These are phyloP conservation scores for Hirschfeldia incana DNA, from an alignment of 345 rosid species.

Conservation along the genomic window DNA sequence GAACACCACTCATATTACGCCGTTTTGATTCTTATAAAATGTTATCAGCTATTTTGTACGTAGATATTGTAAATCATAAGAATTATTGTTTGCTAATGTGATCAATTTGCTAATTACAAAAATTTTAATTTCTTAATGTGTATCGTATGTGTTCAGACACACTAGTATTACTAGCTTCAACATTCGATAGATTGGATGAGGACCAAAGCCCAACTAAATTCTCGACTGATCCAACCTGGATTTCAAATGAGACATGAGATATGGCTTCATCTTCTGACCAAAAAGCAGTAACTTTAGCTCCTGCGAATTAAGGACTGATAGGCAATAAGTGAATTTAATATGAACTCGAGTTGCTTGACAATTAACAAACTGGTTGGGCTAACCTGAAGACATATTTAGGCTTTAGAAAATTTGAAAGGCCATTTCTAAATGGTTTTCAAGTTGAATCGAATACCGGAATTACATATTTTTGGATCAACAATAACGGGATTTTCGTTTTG, in stretches of 20 bases:
- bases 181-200: background rate
- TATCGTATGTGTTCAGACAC: background rate
- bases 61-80: background rate
- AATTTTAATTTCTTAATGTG: background rate
- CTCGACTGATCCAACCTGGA: background rate
- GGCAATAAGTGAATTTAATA: too few relatives aligned
- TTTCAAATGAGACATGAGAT: too few relatives aligned
- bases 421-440: background rate
- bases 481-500: background rate
- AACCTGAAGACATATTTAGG: background rate
- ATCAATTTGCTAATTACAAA: background rate
- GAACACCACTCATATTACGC: slow-evolving; percentile 86
- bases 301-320: too few relatives aligned
- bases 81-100: background rate
- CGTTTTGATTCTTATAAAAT: slow-evolving; percentile 55
- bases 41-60: background rate
- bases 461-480: background rate
- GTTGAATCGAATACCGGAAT: background rate
- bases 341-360: background rate
- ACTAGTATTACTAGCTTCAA: background rate
- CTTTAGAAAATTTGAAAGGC: slow-evolving; percentile 7
- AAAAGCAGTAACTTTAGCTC: too few relatives aligned
- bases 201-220: background rate
- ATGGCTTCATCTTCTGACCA: too few relatives aligned
- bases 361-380: background rate